Evolutionary conservation across 495 filamentous ascomycete genomes (phyloP).

Genomic region (Penicillium dipodomyicola): DNA sequence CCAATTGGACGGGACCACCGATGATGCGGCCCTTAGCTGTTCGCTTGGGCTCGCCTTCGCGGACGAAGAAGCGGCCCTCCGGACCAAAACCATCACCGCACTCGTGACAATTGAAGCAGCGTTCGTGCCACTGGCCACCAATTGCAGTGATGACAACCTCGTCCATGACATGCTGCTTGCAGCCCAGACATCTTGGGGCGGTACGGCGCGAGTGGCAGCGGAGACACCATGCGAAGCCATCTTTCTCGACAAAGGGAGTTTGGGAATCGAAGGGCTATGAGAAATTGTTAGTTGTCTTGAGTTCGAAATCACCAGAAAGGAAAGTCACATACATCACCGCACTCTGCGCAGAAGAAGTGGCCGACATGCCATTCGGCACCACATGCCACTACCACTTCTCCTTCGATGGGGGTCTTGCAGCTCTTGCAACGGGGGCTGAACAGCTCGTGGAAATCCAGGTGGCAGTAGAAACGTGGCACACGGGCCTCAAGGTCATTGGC

Average conservation of each 20-base stretch:
- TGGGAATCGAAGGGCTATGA: conserved; percentile 68
- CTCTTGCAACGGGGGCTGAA: conserved; percentile 92
- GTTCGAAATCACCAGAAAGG: neutral
- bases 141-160: conserved; percentile 82
- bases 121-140: conserved; percentile 89
- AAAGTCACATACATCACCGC: conserved; percentile 67
- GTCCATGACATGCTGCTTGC: conserved; percentile 78
- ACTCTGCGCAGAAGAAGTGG: conserved; percentile 99
- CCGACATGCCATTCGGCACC: conserved; percentile 95
- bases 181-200: conserved; percentile 81
- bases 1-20: conserved; percentile 46
- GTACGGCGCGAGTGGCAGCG: conserved; percentile 89
- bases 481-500: conserved; percentile 57
- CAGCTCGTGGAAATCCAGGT: conserved; percentile 94
- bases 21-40: conserved; percentile 50
- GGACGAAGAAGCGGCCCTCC: conserved; percentile 64
- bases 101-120: conserved; percentile 83
- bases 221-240: conserved; percentile 98
- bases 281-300: neutral
- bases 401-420: conserved; percentile 98
- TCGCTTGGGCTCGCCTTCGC: conserved; percentile 53
- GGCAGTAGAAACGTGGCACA: conserved; percentile 84
- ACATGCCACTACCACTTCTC: conserved; percentile 88
- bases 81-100: conserved; percentile 57
- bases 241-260: conserved; percentile 93